These are phyloP conservation scores for Pseudocercospora musae DNA, from an alignment of 2,329 filamentous ascomycete species.

Conservation along the genomic window DNA sequence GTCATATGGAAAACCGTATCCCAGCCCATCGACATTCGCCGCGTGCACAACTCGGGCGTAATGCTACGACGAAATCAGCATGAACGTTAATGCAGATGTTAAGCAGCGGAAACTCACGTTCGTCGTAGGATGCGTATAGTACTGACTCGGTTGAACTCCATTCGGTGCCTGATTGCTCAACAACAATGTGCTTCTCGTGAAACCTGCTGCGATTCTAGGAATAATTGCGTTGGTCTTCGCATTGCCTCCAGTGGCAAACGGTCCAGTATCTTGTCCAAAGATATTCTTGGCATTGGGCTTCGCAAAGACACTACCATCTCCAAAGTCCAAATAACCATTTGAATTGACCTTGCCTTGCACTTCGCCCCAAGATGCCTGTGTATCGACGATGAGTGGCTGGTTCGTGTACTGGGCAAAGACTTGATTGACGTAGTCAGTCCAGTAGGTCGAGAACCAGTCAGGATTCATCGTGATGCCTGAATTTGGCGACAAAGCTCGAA, in stretches of 20 bases:
- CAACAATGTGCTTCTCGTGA: constrained; percentile 70
- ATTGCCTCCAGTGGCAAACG: constrained; percentile 51
- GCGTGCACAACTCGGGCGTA: constrained; percentile 36
- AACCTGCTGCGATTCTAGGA: constrained; percentile 69
- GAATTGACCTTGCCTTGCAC: constrained; percentile 38
- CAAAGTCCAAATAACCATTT: constrained; percentile 44
- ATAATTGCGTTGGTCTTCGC: constrained; percentile 57
- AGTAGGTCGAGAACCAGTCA: constrained; percentile 51
- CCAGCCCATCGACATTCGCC: constrained; percentile 55
- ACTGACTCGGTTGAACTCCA: constrained; percentile 27
- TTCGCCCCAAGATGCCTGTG: constrained; percentile 57
- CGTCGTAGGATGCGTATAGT: constrained; percentile 30
- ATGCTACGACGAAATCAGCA: constrained; percentile 25
- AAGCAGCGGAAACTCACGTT: constrained; percentile 27
- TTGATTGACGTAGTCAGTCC: constrained; percentile 49
- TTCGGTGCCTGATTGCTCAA: constrained; percentile 39
- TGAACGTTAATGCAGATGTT: not conserved
- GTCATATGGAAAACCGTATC: constrained; percentile 67
- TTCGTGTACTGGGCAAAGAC: constrained; percentile 50
- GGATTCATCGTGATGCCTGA: constrained; percentile 46
- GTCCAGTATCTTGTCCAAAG: constrained; percentile 63
- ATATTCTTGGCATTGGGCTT: constrained; percentile 62
- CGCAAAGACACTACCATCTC: constrained; percentile 50
- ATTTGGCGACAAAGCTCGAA: constrained; percentile 46
- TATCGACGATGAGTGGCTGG: constrained; percentile 57